Conservation (phyloP, 768 basidiomycete species). For the Asterophora parasitica region DNA sequence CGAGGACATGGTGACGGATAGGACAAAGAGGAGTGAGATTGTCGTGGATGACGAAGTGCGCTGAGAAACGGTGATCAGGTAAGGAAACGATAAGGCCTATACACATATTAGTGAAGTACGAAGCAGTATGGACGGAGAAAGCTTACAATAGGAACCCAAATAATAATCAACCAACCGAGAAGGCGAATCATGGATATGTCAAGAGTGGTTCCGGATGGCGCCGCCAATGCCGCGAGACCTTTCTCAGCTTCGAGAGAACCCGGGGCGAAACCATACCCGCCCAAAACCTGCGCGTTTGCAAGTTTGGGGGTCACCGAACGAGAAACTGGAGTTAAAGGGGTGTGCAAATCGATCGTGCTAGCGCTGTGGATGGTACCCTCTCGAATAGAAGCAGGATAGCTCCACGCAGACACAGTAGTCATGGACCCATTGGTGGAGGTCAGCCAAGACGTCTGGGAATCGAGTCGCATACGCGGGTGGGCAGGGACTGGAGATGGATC, state of each 20-base stretch:
- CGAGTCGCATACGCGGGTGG: constrained; percentile 44
- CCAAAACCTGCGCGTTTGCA: constrained; percentile 57
- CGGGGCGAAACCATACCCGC: constrained; percentile 62
- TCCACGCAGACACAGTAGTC: constrained; percentile 60
- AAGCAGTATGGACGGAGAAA: background rate
- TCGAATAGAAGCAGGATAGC: constrained; percentile 50
- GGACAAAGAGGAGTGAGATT: constrained; percentile 46
- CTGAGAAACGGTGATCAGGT: constrained; percentile 43
- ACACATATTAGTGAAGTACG: constrained; percentile 1
- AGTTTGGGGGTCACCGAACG: constrained; percentile 51
- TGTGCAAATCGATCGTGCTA: constrained; percentile 39
- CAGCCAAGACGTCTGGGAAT: constrained; percentile 72
- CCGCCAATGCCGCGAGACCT: constrained; percentile 41
- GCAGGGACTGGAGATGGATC: constrained; percentile 38
- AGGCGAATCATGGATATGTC: constrained; percentile 53
- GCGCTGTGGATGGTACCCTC: constrained; percentile 30
- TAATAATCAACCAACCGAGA: constrained; percentile 58
- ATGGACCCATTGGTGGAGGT: constrained; percentile 58
- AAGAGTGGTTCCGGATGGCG: constrained; percentile 40
- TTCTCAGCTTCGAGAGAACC: constrained; percentile 46
- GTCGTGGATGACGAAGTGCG: constrained; percentile 31
- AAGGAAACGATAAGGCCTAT: constrained; percentile 62
- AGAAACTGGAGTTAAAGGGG: constrained; percentile 35
- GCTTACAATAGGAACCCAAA: constrained; percentile 70
- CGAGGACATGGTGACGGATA: constrained; percentile 65